Evolutionary conservation across 441 rosid genomes (phyloP), one percentile per base, ranked within the genome.

Genomic region (Brassica balearica): DNA sequence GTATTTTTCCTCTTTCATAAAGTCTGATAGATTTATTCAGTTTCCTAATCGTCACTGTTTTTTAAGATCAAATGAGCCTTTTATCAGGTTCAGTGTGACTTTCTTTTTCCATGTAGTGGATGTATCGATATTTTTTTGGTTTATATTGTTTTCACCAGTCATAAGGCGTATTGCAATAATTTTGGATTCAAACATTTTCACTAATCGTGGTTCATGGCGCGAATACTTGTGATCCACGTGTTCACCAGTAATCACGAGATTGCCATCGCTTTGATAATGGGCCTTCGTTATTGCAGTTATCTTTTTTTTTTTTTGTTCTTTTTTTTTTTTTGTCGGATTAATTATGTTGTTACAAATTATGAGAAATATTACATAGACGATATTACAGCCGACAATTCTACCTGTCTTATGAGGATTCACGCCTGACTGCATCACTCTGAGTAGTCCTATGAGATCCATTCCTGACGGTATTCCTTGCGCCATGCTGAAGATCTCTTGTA

Each of bases 21-120:
- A 23, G 68, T 66, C 20, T 43, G n/a, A 19, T 55, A 51, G 25
- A 76, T 63, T 63, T 70, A 1, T 62, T 63, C 5, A 23, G 17
- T 19, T 55, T 43, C 22, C 5, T 1, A 10, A 46, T 65, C 58
- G 20, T 14, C 20, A 53, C 9, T 53, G 9, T 6, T 53, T 53
- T 48, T 53, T 15, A 25, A 25, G 36, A 58, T 59, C 27, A 59
- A 10, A 56, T 19, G 62, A 56, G 27, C 25, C 22, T 56, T 56
- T 55, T 56, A 17, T 8, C 25, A 55, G 60, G 61, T 19, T 56
- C 61, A 17, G 0, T 17, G 10, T 53, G 7, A 15, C 9, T 55
- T 53, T 15, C 10, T 22, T 55, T 15, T 55, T 7, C 22, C 60
- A 55, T 55, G 60, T 2, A 15, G 10, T 15, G 60, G 60, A 55